Percentiles rank a stretch among this genome's conserved stretches.
Conservation (phyloP, 2,329 filamentous ascomycete species). For the Sordariomycetes sp. region DNA sequence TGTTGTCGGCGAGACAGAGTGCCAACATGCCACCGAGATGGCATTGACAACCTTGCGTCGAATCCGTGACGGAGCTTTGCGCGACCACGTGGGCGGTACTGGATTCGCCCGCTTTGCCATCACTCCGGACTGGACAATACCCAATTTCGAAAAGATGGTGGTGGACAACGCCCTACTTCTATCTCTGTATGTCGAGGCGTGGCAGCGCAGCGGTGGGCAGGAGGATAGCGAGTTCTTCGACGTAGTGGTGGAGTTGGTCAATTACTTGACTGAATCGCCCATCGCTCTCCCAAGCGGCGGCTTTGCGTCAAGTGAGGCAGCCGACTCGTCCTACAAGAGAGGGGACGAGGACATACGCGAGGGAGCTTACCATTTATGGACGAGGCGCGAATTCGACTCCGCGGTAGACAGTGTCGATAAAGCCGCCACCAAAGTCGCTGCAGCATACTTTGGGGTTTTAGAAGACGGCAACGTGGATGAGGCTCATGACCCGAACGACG, state of each 20-base stretch:
- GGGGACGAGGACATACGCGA: constrained; percentile 76
- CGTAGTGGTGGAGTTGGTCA: constrained; percentile 70
- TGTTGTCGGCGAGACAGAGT: constrained; percentile 79
- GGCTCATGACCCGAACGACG: constrained; percentile 80
- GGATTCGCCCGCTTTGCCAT: constrained; percentile 72
- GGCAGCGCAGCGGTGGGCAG: constrained; percentile 44
- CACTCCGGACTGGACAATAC: constrained; percentile 84
- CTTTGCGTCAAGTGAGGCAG: constrained; percentile 83
- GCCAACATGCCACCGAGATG: constrained; percentile 65
- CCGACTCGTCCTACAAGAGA: constrained; percentile 69
- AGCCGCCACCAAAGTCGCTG: constrained; percentile 63
- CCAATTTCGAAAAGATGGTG: constrained; percentile 96
- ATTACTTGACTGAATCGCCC: constrained; percentile 70
- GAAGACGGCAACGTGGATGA: constrained; percentile 79
- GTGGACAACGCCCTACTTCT: constrained; percentile 86
- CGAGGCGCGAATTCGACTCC: constrained; percentile 72
- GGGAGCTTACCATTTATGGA: constrained; percentile 94
- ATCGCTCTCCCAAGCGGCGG: constrained; percentile 62
- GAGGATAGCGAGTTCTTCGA: constrained; percentile 65
- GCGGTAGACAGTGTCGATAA: constrained; percentile 45
- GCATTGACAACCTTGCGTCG: constrained; percentile 70
- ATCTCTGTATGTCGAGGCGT: constrained; percentile 78
- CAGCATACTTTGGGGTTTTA: constrained; percentile 75
- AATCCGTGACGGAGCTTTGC: constrained; percentile 50
- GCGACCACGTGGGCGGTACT: constrained; percentile 43